Conservation (phyloP, 495 filamentous ascomycete species). For the Neurospora sp. region DNA sequence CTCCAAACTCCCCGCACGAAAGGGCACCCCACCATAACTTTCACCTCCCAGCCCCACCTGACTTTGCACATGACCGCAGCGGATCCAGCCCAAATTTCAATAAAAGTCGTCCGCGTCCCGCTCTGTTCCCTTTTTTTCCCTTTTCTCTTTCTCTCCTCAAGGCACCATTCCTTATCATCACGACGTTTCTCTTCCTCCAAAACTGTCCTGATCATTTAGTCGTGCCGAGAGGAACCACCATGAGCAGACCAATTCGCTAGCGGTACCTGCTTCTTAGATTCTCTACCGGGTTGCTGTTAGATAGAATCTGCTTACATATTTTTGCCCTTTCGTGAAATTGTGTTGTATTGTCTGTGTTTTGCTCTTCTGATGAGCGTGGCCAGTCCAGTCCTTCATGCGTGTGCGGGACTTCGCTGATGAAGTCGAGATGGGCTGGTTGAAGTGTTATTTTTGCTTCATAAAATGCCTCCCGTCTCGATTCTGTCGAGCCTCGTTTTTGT, state of each 20-base stretch:
- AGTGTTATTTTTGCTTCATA: no score
- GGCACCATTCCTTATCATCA: slow-evolving; percentile 49
- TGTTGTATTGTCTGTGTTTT: no score
- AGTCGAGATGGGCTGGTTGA: no score
- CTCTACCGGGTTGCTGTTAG: slow-evolving; percentile 41
- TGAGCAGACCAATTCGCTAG: slow-evolving; percentile 43
- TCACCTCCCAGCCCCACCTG: background rate
- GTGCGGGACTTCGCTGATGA: no score
- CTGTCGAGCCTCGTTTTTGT: no score
- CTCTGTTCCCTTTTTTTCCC: slow-evolving; percentile 6
- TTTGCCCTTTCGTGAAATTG: background rate
- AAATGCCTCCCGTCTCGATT: no score
- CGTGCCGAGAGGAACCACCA: slow-evolving; percentile 33
- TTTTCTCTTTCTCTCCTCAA: slow-evolving; percentile 15
- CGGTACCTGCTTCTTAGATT: slow-evolving; percentile 30
- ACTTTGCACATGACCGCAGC: background rate
- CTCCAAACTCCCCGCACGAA: background rate
- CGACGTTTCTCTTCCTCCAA: slow-evolving; percentile 26
- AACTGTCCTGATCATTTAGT: slow-evolving; percentile 41
- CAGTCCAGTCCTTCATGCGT: no score
- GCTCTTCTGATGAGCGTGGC: no score
- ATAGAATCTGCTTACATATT: slow-evolving; percentile 41
- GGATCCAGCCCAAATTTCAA: background rate
- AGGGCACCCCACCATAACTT: background rate
- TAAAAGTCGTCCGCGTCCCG: no score